phyloP scores from a whole-genome alignment of 441 rosid species.

The Eutrema salsugineum region DNA sequence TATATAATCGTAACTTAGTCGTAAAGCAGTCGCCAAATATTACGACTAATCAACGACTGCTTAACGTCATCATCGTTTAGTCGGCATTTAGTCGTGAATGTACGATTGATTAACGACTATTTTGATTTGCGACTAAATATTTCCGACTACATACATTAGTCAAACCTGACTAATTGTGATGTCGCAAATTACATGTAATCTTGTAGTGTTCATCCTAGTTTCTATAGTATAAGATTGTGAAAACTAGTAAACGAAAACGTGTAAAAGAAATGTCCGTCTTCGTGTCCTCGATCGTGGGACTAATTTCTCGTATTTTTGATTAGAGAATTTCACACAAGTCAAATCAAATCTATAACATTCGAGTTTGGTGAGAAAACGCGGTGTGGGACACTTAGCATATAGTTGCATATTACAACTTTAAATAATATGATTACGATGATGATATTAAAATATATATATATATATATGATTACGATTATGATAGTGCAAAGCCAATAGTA shows the following conservation, averaged over 20 bases:
- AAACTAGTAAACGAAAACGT: neutral
- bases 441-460: too few species aligned
- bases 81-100: too few species aligned
- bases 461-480: neutral
- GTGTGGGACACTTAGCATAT: constrained; percentile 4
- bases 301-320: neutral
- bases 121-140: too few species aligned
- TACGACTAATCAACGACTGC: too few species aligned
- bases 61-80: too few species aligned
- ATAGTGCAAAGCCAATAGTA: constrained; percentile 5
- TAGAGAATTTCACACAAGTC: constrained; percentile 19
- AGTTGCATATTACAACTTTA: neutral
- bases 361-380: constrained; percentile 6
- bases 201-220: neutral
- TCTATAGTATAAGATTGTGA: neutral
- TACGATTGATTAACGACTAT: too few species aligned
- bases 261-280: neutral
- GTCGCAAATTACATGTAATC: too few species aligned
- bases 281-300: neutral
- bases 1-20: too few species aligned
- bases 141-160: too few species aligned
- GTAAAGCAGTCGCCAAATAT: too few species aligned
- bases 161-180: too few species aligned
- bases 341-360: constrained; percentile 22
- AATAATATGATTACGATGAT: neutral